phyloP scores from a whole-genome alignment of 2,329 filamentous ascomycete species.

The Diaporthe velutina region DNA sequence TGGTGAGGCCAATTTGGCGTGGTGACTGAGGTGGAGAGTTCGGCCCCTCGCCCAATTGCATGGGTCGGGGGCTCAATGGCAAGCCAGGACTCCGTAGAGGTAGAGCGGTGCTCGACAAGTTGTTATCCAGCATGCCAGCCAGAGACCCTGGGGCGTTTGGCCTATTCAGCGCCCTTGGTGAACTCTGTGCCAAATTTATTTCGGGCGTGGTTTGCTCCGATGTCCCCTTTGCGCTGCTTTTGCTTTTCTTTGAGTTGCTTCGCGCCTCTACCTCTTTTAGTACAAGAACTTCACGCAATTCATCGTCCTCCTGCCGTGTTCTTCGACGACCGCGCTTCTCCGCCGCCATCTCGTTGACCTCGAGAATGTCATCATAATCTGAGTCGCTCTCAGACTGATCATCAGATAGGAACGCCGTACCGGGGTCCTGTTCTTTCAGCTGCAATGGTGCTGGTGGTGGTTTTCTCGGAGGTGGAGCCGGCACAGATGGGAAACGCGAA shows the following conservation, averaged over 20 bases:
- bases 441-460: constrained; percentile 88
- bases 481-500: constrained; percentile 64
- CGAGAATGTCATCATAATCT: constrained; percentile 84
- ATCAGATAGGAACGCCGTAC: constrained; percentile 54
- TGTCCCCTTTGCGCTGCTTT: constrained; percentile 64
- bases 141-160: constrained; percentile 56
- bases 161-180: constrained; percentile 53
- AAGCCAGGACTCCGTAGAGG: constrained; percentile 71
- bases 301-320: constrained; percentile 90
- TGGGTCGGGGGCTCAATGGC: constrained; percentile 71
- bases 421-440: constrained; percentile 64
- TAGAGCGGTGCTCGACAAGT: constrained; percentile 49
- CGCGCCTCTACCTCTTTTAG: constrained; percentile 76
- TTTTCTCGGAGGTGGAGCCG: constrained; percentile 78
- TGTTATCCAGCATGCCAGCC: constrained; percentile 62
- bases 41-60: constrained; percentile 64
- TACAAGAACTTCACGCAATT: constrained; percentile 77
- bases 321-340: constrained; percentile 80
- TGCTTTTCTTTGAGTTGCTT: constrained; percentile 81
- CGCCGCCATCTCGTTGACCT: constrained; percentile 73
- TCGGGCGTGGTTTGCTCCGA: constrained; percentile 54
- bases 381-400: constrained; percentile 77
- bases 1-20: constrained; percentile 53
- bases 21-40: constrained; percentile 80
- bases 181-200: constrained; percentile 49